Conservation (phyloP, 345 rosid species). For the Gossypium herbaceum region DNA sequence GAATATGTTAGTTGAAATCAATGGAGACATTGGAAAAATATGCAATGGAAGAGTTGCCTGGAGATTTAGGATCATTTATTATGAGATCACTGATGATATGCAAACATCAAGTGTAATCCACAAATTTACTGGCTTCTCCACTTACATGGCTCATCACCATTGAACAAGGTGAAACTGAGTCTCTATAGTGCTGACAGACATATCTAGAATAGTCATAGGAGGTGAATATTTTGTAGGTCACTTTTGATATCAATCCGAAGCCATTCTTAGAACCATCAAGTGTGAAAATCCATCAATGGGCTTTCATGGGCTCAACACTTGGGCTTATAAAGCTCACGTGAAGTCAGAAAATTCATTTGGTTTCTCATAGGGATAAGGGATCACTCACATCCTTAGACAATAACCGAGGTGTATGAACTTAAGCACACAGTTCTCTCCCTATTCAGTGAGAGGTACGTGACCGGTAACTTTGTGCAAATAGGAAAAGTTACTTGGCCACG, state of each 20-base stretch:
- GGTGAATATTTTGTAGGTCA: slow-evolving; percentile 57
- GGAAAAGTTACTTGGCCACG: too few species aligned
- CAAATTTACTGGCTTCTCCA: slow-evolving; percentile 59
- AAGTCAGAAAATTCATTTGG: too few species aligned
- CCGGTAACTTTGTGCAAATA: too few species aligned
- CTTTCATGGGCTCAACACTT: too few species aligned
- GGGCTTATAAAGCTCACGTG: too few species aligned
- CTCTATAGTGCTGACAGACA: slow-evolving; percentile 52
- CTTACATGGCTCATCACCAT: slow-evolving; percentile 54
- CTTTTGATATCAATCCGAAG: slow-evolving; percentile 58
- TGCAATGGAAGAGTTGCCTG: slow-evolving; percentile 26
- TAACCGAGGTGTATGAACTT: too few species aligned
- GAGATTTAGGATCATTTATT: slow-evolving; percentile 44
- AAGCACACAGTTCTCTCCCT: too few species aligned
- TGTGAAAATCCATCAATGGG: too few species aligned
- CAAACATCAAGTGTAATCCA: slow-evolving; percentile 73
- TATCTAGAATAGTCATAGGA: slow-evolving; percentile 63
- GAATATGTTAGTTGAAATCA: neutral
- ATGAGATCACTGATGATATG: slow-evolving; percentile 50
- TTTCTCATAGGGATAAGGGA: too few species aligned
- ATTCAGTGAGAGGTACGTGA: too few species aligned
- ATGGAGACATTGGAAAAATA: neutral
- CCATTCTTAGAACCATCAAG: too few species aligned
- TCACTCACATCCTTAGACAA: too few species aligned
- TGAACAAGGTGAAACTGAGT: slow-evolving; percentile 49